These are phyloP conservation scores for Teunomyces funiuensis DNA, from an alignment of 805 yeast genomes.

Conservation along the genomic window DNA sequence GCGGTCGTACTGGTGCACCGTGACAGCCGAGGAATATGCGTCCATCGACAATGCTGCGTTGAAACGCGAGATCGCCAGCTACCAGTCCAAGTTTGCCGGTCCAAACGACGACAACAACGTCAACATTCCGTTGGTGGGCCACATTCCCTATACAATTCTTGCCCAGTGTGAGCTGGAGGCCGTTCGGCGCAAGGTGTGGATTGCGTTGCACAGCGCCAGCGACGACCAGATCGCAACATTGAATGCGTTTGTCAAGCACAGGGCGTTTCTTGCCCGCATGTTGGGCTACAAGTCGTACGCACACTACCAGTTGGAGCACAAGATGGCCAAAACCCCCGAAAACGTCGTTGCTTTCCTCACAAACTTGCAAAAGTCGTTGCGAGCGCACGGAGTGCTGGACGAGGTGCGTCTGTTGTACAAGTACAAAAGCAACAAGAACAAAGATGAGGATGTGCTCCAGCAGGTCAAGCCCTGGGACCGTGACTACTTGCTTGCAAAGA, in stretches of 20 bases:
- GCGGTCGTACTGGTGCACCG: slow-evolving; percentile 37
- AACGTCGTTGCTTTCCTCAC: slow-evolving; percentile 70
- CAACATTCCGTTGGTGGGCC: slow-evolving; percentile 49
- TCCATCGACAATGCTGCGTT: slow-evolving; percentile 20
- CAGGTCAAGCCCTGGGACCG: slow-evolving; percentile 89
- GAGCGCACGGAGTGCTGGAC: slow-evolving; percentile 48
- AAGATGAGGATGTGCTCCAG: slow-evolving; percentile 13
- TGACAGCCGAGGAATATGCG: slow-evolving; percentile 30
- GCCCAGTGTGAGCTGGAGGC: slow-evolving; percentile 54
- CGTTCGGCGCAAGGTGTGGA: slow-evolving; percentile 72
- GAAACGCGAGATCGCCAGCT: slow-evolving; percentile 24
- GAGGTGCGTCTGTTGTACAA: slow-evolving; percentile 57
- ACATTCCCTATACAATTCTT: slow-evolving; percentile 63
- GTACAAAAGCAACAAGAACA: slow-evolving; percentile 19
- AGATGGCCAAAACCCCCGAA: slow-evolving; percentile 82
- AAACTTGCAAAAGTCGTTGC: slow-evolving; percentile 51
- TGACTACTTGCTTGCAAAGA: slow-evolving; percentile 50
- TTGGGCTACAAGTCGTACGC: slow-evolving; percentile 72
- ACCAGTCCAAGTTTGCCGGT: slow-evolving; percentile 26
- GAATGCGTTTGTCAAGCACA: slow-evolving; percentile 56
- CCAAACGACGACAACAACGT: slow-evolving; percentile 10
- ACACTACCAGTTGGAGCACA: slow-evolving; percentile 80
- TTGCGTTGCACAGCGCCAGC: slow-evolving; percentile 65
- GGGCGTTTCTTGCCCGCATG: slow-evolving; percentile 71
- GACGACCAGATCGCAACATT: slow-evolving; percentile 60